A percentile compares a stretch with the other conserved stretches of the same genome.
These are phyloP conservation scores for Sporothrix schenckii DNA, from an alignment of 2,329 filamentous ascomycete genomes.

Conservation along the genomic window DNA sequence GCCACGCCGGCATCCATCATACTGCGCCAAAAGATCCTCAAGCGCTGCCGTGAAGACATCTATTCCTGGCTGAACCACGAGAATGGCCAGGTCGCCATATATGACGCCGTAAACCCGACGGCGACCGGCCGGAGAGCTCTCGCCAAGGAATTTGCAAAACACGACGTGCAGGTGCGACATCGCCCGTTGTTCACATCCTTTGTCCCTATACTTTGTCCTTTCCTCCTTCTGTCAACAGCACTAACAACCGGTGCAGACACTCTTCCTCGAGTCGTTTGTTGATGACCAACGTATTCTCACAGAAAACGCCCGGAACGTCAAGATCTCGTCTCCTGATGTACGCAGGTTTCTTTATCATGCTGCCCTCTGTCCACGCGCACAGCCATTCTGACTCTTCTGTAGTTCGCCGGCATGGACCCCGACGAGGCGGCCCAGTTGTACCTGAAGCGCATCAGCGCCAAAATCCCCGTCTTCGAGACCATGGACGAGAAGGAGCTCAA, in stretches of 20 bases:
- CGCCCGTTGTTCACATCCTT: background rate
- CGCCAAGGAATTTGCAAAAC: constrained; percentile 96
- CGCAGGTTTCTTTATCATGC: constrained; percentile 39
- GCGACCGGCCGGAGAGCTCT: constrained; percentile 78
- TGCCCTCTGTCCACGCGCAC: background rate
- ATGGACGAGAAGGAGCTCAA: constrained; percentile 95
- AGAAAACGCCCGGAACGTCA: constrained; percentile 95
- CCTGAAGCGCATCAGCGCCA: constrained; percentile 81
- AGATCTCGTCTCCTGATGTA: constrained; percentile 95
- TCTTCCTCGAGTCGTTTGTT: constrained; percentile 96
- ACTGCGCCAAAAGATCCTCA: constrained; percentile 92
- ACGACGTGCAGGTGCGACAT: constrained; percentile 75
- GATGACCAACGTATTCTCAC: constrained; percentile 91
- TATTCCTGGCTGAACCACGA: constrained; percentile 96
- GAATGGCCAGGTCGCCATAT: constrained; percentile 97
- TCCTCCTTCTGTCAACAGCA: background rate
- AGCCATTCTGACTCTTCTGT: background rate
- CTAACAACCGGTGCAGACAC: constrained; percentile 59
- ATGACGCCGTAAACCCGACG: constrained; percentile 95
- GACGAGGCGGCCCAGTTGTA: constrained; percentile 93
- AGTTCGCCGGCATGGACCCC: constrained; percentile 89
- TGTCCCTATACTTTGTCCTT: background rate
- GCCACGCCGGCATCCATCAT: constrained; percentile 91
- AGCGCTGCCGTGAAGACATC: constrained; percentile 96
- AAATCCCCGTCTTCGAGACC: constrained; percentile 94